phyloP scores from a whole-genome alignment of 257 asterid species.

The Nicotiana obtusifolia region DNA sequence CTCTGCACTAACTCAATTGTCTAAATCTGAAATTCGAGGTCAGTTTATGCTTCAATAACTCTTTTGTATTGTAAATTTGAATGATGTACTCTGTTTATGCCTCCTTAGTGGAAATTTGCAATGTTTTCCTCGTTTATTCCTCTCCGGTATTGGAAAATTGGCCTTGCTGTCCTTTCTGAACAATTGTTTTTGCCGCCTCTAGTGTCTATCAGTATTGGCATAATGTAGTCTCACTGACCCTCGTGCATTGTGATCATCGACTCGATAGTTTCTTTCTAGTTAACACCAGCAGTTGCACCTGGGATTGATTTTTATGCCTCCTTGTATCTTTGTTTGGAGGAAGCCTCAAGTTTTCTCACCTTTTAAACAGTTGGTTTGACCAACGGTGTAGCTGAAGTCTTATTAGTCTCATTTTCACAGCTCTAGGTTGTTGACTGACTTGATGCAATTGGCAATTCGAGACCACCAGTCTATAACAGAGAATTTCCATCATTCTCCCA shows the following conservation, averaged over 20 bases:
- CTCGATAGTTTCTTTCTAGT: neutral
- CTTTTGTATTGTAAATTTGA: neutral
- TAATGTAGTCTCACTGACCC: neutral
- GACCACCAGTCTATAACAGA: neutral
- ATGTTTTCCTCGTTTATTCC: neutral
- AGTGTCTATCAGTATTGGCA: neutral
- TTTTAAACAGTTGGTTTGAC: neutral
- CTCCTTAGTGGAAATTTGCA: no score
- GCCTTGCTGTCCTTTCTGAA: neutral
- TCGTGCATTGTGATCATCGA: neutral
- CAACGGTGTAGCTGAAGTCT: neutral
- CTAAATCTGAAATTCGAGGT: neutral
- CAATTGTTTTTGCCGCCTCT: neutral
- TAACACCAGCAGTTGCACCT: neutral
- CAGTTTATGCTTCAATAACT: neutral
- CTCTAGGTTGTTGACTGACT: neutral
- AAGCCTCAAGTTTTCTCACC: neutral
- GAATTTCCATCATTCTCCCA: neutral
- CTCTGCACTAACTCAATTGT: no score
- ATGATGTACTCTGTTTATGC: no score
- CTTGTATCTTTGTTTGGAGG: neutral
- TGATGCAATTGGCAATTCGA: neutral
- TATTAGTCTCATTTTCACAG: neutral
- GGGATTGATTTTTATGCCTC: neutral
- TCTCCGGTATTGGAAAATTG: neutral